A percentile compares a stretch with the other conserved stretches of the same genome.
Evolutionary conservation across 2,329 filamentous ascomycete species (phyloP).

Genomic region (Corinectria fuckeliana): DNA sequence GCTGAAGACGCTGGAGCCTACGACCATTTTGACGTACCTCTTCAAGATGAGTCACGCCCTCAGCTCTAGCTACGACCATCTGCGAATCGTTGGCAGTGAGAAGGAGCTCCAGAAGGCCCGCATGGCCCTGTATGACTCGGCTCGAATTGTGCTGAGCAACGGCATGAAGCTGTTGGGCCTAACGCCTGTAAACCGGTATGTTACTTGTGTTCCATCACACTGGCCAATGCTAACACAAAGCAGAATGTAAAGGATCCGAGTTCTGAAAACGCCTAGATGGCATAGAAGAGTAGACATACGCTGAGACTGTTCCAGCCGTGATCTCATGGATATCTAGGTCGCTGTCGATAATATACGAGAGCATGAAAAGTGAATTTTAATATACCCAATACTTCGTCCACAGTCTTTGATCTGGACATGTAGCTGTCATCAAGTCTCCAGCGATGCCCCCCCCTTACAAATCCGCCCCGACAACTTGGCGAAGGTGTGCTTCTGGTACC

Average conservation of each 20-base stretch:
- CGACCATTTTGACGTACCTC: constrained; percentile 62
- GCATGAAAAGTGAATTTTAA: constrained; percentile 36
- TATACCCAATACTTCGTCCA: constrained; percentile 39
- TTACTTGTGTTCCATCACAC: not conserved
- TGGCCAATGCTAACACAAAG: constrained; percentile 14
- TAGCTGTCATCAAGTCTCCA: not conserved
- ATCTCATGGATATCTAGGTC: constrained; percentile 15
- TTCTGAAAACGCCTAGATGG: not conserved
- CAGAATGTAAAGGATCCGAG: constrained; percentile 34
- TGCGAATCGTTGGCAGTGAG: constrained; percentile 83
- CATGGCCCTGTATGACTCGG: constrained; percentile 79
- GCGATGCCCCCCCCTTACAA: not conserved
- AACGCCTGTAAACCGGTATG: constrained; percentile 70
- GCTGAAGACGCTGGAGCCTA: constrained; percentile 81
- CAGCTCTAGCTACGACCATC: constrained; percentile 80
- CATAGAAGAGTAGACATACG: not conserved
- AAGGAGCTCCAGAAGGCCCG: constrained; percentile 69
- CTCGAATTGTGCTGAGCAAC: constrained; percentile 78
- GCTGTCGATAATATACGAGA: constrained; percentile 30
- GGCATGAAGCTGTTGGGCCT: constrained; percentile 84
- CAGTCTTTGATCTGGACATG: not conserved
- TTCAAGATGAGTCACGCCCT: constrained; percentile 87
- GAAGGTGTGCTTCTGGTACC: not conserved
- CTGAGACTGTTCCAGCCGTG: constrained; percentile 15
- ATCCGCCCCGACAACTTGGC: not conserved